phyloP scores from a whole-genome alignment of 2,329 filamentous ascomycete species.

The Blastomyces emzantsi region DNA sequence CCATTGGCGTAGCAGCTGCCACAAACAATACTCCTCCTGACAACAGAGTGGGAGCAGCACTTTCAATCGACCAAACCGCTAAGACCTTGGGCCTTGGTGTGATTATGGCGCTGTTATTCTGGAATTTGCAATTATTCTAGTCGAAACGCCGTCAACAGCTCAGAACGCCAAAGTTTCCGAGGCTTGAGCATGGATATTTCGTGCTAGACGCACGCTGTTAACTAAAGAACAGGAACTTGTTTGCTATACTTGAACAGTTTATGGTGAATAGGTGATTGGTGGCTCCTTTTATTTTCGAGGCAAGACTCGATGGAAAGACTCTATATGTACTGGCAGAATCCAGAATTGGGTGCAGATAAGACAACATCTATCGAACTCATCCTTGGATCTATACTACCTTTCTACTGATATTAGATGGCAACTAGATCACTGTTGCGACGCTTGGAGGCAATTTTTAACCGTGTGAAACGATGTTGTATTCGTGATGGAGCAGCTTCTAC shows the following conservation, averaged over 20 bases:
- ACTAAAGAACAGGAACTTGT: not conserved
- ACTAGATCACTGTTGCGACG: not conserved
- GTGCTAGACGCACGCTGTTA: not conserved
- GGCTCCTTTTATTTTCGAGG: not conserved
- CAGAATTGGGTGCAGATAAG: not conserved
- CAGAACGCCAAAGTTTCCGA: not conserved
- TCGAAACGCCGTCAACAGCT: not conserved
- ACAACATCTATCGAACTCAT: not conserved
- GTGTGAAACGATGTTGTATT: not conserved
- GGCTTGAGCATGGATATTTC: not conserved
- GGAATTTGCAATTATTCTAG: not conserved
- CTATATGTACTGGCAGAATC: not conserved
- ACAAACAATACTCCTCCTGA: constrained; percentile 3
- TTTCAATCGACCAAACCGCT: not conserved
- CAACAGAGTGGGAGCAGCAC: not conserved
- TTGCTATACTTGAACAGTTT: not conserved
- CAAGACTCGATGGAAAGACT: not conserved
- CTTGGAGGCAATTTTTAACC: not conserved
- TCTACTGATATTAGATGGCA: not conserved
- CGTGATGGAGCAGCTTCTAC: no score
- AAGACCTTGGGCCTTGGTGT: not conserved
- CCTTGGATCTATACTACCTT: not conserved
- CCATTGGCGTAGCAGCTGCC: constrained; percentile 12
- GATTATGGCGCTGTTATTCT: not conserved
- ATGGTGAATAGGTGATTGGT: not conserved